phyloP scores from a whole-genome alignment of 2,329 filamentous ascomycete species.

The Ophiostoma sp. region DNA sequence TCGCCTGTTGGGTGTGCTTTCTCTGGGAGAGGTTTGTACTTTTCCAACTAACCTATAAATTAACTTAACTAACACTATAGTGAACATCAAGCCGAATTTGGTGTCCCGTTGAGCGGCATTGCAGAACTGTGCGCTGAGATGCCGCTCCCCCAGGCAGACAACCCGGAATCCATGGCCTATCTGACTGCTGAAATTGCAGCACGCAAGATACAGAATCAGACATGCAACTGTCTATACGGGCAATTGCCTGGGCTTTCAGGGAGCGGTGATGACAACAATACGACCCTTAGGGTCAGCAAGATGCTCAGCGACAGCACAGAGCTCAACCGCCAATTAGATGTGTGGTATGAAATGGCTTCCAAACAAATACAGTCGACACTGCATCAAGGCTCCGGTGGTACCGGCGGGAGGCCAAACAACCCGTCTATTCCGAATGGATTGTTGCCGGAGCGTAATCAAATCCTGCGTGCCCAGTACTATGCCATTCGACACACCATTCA shows the following conservation, averaged over 20 bases:
- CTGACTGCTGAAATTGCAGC: slow-evolving; percentile 42
- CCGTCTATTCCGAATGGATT: too few relatives aligned
- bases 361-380: slow-evolving; percentile 44
- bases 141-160: slow-evolving; percentile 34
- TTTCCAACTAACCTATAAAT: too few relatives aligned
- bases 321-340: slow-evolving; percentile 38
- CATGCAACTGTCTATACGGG: slow-evolving; percentile 40
- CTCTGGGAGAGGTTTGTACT: too few relatives aligned
- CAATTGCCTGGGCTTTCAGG: neutral
- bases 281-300: slow-evolving; percentile 27
- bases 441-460: slow-evolving; percentile 54
- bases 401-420: neutral
- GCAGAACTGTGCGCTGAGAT: slow-evolving; percentile 37
- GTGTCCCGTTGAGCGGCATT: slow-evolving; percentile 36
- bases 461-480: slow-evolving; percentile 67
- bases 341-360: slow-evolving; percentile 38
- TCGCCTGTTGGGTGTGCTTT: too few relatives aligned
- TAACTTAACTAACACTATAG: too few relatives aligned
- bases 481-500: slow-evolving; percentile 66
- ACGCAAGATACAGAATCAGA: slow-evolving; percentile 40
- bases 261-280: too few relatives aligned
- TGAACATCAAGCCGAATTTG: slow-evolving; percentile 64
- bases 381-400: slow-evolving; percentile 38
- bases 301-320: slow-evolving; percentile 36
- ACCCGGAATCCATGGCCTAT: slow-evolving; percentile 36